A percentile compares a stretch with the other conserved stretches of the same genome.
Evolutionary conservation across 495 filamentous ascomycete genomes (phyloP).

Genomic region (Venustampulla echinocandica): DNA sequence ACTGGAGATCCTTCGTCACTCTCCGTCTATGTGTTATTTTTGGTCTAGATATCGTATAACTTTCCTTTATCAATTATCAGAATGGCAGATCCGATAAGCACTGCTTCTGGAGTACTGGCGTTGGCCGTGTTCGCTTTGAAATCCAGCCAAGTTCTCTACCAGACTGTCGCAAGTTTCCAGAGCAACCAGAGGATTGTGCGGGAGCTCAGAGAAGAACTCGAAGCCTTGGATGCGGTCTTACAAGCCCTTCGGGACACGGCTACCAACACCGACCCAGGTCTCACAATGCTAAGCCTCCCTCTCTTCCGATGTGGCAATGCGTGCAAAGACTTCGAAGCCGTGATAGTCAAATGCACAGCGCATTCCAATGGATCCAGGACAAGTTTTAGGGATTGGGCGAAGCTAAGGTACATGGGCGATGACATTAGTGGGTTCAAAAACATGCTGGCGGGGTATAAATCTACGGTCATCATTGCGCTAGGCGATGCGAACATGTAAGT

Average conservation of each 20-base stretch:
- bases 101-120: slow-evolving; percentile 14
- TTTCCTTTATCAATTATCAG: slow-evolving; percentile 1
- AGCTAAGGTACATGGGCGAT: slow-evolving; percentile 25
- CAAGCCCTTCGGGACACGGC: slow-evolving; percentile 26
- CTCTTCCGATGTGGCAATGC: slow-evolving; percentile 25
- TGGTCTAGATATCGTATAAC: no score
- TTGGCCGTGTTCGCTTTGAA: slow-evolving; percentile 32
- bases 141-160: slow-evolving; percentile 30
- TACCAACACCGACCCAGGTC: slow-evolving; percentile 10
- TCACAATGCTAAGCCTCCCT: slow-evolving; percentile 22
- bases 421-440: slow-evolving; percentile 28
- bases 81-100: slow-evolving; percentile 20
- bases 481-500: slow-evolving; percentile 32
- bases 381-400: slow-evolving; percentile 30
- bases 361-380: slow-evolving; percentile 20
- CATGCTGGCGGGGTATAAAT: slow-evolving; percentile 33
- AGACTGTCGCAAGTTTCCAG: slow-evolving; percentile 33
- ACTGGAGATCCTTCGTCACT: no score
- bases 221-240: slow-evolving; percentile 32
- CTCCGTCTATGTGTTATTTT: no score
- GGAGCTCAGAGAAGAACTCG: slow-evolving; percentile 34
- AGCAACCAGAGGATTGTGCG: slow-evolving; percentile 30
- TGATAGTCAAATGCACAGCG: slow-evolving; percentile 22
- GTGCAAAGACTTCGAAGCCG: slow-evolving; percentile 25
- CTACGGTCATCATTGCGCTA: slow-evolving; percentile 32